Evolutionary conservation across 345 rosid species (phyloP).

Genomic region (Sonneratia alba): DNA sequence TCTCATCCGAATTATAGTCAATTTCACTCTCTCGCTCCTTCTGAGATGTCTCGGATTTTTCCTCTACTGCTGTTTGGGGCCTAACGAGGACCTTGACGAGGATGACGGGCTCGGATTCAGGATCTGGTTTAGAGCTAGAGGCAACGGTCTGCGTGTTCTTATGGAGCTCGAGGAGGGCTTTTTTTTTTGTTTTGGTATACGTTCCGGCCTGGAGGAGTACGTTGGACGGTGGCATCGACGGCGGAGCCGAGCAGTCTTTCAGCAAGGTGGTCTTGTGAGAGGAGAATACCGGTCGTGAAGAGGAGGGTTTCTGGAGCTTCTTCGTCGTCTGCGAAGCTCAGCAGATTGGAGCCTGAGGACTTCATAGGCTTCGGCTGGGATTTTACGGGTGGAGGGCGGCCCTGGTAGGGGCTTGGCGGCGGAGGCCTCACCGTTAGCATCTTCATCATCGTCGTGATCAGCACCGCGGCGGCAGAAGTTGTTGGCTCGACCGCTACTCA

Average conservation of each 20-base stretch:
- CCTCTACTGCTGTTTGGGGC: neutral
- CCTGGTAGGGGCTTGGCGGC: neutral
- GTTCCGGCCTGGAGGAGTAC: conserved; percentile 77
- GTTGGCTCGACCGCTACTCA: conserved; percentile 44
- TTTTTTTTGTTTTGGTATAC: conserved; percentile 45
- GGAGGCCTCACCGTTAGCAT: conserved; percentile 8
- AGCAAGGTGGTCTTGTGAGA: conserved; percentile 46
- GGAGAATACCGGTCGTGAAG: conserved; percentile 20
- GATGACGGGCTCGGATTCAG: conserved; percentile 9
- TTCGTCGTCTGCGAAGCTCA: conserved; percentile 87
- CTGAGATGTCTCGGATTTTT: neutral
- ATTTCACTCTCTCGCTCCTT: conserved; percentile 13
- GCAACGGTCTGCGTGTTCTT: conserved; percentile 36
- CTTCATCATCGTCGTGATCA: conserved; percentile 28
- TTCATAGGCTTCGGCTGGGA: conserved; percentile 24
- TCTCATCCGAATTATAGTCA: conserved; percentile 5
- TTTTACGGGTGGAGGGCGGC: neutral
- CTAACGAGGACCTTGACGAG: conserved; percentile 16
- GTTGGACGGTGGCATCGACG: conserved; percentile 37
- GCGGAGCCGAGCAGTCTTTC: conserved; percentile 42
- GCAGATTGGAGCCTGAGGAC: conserved; percentile 37
- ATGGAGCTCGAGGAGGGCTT: conserved; percentile 75
- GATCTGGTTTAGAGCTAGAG: conserved; percentile 29
- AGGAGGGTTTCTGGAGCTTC: conserved; percentile 36
- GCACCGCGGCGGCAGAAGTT: conserved; percentile 78